These are phyloP conservation scores for Rosa multiflora DNA, from an alignment of 306 rosid genomes.

Conservation along the genomic window DNA sequence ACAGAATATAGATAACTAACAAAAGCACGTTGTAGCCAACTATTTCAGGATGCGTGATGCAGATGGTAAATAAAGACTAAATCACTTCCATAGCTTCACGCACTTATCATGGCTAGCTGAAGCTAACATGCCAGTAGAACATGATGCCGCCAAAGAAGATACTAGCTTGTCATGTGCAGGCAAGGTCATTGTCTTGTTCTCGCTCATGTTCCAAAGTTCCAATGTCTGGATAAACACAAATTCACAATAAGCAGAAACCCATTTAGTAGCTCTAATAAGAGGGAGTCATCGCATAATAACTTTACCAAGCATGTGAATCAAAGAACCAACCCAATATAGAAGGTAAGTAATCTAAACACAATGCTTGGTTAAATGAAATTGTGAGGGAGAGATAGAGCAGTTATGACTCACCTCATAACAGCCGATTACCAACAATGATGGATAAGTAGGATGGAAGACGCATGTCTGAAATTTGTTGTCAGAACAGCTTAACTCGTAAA, in stretches of 20 bases:
- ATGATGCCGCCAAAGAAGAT: constrained; percentile 63
- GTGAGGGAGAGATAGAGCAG: constrained; percentile 6
- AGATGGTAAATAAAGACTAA: background rate
- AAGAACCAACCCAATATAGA: background rate
- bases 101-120: constrained; percentile 66
- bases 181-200: constrained; percentile 47
- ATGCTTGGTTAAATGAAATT: background rate
- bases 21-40: background rate
- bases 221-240: constrained; percentile 44
- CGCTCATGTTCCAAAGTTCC: constrained; percentile 64
- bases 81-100: constrained; percentile 79
- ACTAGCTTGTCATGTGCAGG: constrained; percentile 61
- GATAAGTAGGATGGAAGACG: constrained; percentile 67
- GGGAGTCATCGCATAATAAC: background rate
- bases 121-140: constrained; percentile 56
- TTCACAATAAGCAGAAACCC: constrained; percentile 20
- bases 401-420: constrained; percentile 52
- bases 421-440: constrained; percentile 53
- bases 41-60: background rate
- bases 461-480: constrained; percentile 52
- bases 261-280: constrained; percentile 5
- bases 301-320: background rate
- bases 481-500: constrained; percentile 43
- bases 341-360: background rate
- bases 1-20: constrained; percentile 14